Evolutionary conservation across 2,329 filamentous ascomycete species (phyloP), one percentile per base, ranked within the genome.

Genomic region (Clarireedia sp.): DNA sequence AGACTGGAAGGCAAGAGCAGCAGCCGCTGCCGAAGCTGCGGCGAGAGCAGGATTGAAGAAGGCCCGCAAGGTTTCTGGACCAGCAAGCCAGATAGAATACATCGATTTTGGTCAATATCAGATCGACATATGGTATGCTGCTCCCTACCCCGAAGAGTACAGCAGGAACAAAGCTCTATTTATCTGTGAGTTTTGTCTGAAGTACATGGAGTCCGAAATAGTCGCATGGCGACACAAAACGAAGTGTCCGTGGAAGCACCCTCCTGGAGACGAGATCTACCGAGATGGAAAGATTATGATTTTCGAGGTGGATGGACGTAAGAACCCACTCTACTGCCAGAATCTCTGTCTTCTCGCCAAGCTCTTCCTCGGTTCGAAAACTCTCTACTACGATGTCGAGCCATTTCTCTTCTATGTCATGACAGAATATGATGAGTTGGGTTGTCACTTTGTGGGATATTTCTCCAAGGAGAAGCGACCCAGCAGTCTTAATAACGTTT

Each of bases 191-290:
- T 99, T 97, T 71, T 99, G 94, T 69, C 78, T 99, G 58, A 99
- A 97, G 73, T 99, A 99, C 74, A 96, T 99, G 90, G 96, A 95
- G 71, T 97, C 94, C 17, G 92, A 96, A 69, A 97, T 95, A 66
- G 94, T 99, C 26, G 92, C 94, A 14, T 97, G 92, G 90, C 83
- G 94, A 52, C 94, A 99, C 72, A 97, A 97, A 74, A 81, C 90
- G 64, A 99, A 99, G 74, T 99, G 94, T 65, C 88, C 90, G 5
- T 90, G 90, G 37, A 97, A 97, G 70, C 91, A 97, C 67, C 95
- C 94, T 3, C 95, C 95, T 0, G 94, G 94, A 23, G 94, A 99
- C 66, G 94, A 99, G 69, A 97, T 99, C 49, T 99, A 99, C 69
- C 87, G 94, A 0, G 86, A 96, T 65, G 85, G 86, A 49, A 89